Conservation (phyloP, 75 land plant genomes). For the Gnetum montanum region DNA sequence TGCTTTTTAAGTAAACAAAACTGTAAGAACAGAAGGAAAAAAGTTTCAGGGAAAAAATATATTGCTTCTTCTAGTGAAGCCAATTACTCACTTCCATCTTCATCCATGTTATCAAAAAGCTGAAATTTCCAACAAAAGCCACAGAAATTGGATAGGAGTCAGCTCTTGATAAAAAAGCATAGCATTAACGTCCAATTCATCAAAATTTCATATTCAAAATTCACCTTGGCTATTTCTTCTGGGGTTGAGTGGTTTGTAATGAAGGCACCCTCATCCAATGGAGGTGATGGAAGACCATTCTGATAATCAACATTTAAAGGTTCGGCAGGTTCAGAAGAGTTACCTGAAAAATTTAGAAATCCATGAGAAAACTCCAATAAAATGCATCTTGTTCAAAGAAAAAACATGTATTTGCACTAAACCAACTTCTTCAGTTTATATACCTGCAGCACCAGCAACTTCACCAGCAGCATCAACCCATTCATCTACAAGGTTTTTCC, state of each 20-base stretch:
- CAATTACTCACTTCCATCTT: constrained; percentile 63
- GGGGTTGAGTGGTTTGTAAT: constrained; percentile 33
- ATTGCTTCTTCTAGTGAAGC: no score
- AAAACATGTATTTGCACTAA: no score
- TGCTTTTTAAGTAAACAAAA: no score
- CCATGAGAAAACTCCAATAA: constrained; percentile 1
- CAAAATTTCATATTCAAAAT: background rate
- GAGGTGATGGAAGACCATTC: constrained; percentile 80
- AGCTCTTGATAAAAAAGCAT: constrained; percentile 4
- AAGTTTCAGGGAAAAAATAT: constrained; percentile 1
- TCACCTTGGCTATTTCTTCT: constrained; percentile 56
- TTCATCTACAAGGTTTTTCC: constrained; percentile 78
- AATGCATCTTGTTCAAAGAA: no score
- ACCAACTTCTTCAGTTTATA: no score
- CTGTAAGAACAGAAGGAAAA: background rate
- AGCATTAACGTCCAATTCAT: background rate
- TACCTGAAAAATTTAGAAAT: constrained; percentile 10
- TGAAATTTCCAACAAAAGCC: constrained; percentile 8
- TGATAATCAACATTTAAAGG: constrained; percentile 39
- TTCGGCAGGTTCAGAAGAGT: constrained; percentile 34
- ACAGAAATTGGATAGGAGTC: background rate
- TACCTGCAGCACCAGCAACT: constrained; percentile 40
- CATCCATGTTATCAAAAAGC: constrained; percentile 75
- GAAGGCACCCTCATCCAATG: constrained; percentile 65
- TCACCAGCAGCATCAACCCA: constrained; percentile 52